Base-by-base conservation (phyloP, 768 basidiomycete genomes). In the Sporobolomyces pararoseus region DNA sequence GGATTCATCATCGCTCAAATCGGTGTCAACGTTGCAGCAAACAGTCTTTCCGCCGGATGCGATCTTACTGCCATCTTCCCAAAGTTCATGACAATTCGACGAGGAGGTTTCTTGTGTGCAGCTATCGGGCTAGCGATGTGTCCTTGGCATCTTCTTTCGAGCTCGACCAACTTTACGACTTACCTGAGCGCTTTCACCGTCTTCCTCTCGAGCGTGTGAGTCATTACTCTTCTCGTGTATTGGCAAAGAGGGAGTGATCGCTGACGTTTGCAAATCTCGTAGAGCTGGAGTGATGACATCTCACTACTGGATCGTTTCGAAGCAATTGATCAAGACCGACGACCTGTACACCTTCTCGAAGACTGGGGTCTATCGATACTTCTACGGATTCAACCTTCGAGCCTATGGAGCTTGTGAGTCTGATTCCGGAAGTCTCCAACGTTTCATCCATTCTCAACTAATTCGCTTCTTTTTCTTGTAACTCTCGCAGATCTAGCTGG, bases 51-150 rank as follows among this genome's bases (percentile, higher is more conserved):
- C 51, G 89, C 90, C 5, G 89, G 90, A 19, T 90, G 89, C 76
- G 89, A 91, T 78, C 79, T 91, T 74, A 91, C 89, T 2, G 85
- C 89, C 4, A 83, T 91, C 35, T 82, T 85, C 73, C 90, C 90
- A 63, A 86, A 86, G 55, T 91, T 85, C 79, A 85, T 91, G 75
- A 90, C 88, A 77, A 91, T 92, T 77, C 86, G 90, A 27, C 85
- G 90, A 25, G 90, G 91, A 34, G 89, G 90, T 21, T 93, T 88
- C 79, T 80, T 91, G 54, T 88, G 87, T n/a, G 89, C 89, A 12
- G 82, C 88, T 54, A 86, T 89, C 47, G 89, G 89, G 7, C 76
- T 90, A 37, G 85, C 82, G 79, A 89, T 89, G 82, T 84, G 86
- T 44, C 89, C 88, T 2, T 90, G 89, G 76, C 54, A 74, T 49